A percentile compares a stretch with the other conserved stretches of the same genome.
Evolutionary conservation across 306 rosid species (phyloP).

Genomic region (Vigna unguiculata): DNA sequence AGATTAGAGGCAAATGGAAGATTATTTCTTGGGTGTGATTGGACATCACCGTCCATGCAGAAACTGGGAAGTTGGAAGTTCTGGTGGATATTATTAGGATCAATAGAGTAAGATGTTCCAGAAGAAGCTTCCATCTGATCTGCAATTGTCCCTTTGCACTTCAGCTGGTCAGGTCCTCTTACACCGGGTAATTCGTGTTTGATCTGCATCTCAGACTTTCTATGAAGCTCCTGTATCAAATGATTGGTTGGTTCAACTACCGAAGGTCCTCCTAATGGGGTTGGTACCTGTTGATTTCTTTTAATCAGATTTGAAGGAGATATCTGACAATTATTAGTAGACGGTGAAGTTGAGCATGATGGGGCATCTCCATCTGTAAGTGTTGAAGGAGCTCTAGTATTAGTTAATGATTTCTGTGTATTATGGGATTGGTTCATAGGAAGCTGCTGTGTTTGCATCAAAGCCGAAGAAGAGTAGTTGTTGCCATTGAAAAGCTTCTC

Average conservation of each 20-base stretch:
- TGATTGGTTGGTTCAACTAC: slow-evolving; percentile 65
- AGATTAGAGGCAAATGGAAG: slow-evolving; percentile 70
- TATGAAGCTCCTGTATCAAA: slow-evolving; percentile 74
- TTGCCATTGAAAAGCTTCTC: slow-evolving; percentile 67
- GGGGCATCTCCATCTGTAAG: slow-evolving; percentile 89
- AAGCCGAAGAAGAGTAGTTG: slow-evolving; percentile 64
- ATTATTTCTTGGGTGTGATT: slow-evolving; percentile 72
- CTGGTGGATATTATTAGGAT: slow-evolving; percentile 84
- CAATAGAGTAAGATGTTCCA: slow-evolving; percentile 89
- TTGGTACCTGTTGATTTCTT: slow-evolving; percentile 71
- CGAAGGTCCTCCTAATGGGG: slow-evolving; percentile 58
- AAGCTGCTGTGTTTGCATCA: slow-evolving; percentile 70
- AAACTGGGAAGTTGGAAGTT: slow-evolving; percentile 74
- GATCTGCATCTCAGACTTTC: slow-evolving; percentile 69
- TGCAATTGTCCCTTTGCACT: slow-evolving; percentile 67
- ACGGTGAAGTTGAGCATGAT: slow-evolving; percentile 93
- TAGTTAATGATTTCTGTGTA: slow-evolving; percentile 69
- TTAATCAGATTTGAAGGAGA: slow-evolving; percentile 65
- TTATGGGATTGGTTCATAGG: slow-evolving; percentile 65
- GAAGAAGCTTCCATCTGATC: slow-evolving; percentile 92
- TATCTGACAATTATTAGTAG: slow-evolving; percentile 78
- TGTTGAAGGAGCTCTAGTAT: slow-evolving; percentile 73
- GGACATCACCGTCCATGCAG: slow-evolving; percentile 86
- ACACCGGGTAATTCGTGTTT: slow-evolving; percentile 70
- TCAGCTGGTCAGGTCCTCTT: slow-evolving; percentile 77